phyloP scores from a whole-genome alignment of 371 early-diverging fungal genomes.

The Entomophthora muscae region DNA sequence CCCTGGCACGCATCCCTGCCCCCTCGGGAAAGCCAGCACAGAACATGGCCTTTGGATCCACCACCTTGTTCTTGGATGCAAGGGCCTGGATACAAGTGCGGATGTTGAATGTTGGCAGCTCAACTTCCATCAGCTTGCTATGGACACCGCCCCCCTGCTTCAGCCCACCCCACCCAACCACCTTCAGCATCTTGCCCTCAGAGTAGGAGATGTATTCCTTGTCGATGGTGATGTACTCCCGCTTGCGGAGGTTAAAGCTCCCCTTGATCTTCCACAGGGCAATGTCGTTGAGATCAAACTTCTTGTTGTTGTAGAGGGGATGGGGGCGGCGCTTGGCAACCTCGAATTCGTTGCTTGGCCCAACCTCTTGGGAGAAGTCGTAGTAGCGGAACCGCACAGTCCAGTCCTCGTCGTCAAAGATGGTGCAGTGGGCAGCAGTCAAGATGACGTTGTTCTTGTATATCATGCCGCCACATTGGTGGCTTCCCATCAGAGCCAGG shows the following conservation, averaged over 20 bases:
- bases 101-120: conserved; percentile 1
- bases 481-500: background rate
- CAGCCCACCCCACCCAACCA: conserved; percentile 3
- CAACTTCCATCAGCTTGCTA: background rate
- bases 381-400: background rate
- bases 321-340: background rate
- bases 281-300: conserved; percentile 1
- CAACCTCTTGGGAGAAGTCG: background rate
- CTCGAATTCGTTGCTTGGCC: background rate
- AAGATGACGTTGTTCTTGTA: background rate
- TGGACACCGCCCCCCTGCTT: background rate
- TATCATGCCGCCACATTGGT: background rate
- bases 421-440: conserved; percentile 1
- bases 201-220: background rate
- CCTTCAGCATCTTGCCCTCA: background rate
- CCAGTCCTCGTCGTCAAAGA: background rate
- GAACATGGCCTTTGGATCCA: background rate
- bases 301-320: background rate
- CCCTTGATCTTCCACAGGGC: conserved; percentile 2
- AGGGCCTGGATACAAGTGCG: background rate
- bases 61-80: background rate
- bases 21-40: conserved; percentile 9
- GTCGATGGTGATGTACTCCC: background rate
- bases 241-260: background rate
- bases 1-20: conserved; percentile 7